Evolutionary conservation across 2,329 filamentous ascomycete genomes (phyloP).

Genomic region (Achaetomium macrosporum): DNA sequence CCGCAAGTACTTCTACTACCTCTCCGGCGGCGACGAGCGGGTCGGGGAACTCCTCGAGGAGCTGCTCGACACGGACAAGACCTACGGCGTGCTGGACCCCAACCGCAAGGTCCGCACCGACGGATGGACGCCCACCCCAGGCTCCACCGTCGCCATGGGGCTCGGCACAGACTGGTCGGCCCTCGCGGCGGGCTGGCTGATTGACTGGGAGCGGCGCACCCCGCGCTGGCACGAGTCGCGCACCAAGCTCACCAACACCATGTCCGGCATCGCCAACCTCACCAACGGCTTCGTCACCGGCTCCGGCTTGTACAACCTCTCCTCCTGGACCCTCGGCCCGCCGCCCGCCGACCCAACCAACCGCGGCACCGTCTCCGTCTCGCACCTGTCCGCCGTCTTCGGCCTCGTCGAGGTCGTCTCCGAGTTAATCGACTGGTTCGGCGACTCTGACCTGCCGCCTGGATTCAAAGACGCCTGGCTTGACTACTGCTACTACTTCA

Average conservation of each 20-base stretch:
- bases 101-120: conserved; percentile 53
- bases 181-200: conserved; percentile 51
- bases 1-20: conserved; percentile 51
- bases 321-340: conserved; percentile 44
- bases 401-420: conserved; percentile 53
- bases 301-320: conserved; percentile 44
- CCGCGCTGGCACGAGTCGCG: conserved; percentile 47
- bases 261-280: conserved; percentile 47
- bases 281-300: conserved; percentile 56
- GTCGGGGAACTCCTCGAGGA: conserved; percentile 49
- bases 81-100: conserved; percentile 49
- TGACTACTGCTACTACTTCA: conserved; percentile 56
- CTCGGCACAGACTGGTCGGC: conserved; percentile 56
- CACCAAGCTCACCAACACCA: conserved; percentile 43
- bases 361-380: conserved; percentile 44
- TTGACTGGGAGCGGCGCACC: conserved; percentile 54
- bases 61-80: conserved; percentile 45
- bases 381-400: conserved; percentile 53
- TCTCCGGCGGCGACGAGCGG: conserved; percentile 53
- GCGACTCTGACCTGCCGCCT: conserved; percentile 35
- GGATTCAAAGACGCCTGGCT: conserved; percentile 51
- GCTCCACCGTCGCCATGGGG: conserved; percentile 39
- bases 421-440: conserved; percentile 47
- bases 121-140: conserved; percentile 40
- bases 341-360: conserved; percentile 49